A percentile compares a stretch with the other conserved stretches of the same genome.
Conservation (phyloP, 2,329 filamentous ascomycete genomes). For the Chrysoporthe cubensis region DNA sequence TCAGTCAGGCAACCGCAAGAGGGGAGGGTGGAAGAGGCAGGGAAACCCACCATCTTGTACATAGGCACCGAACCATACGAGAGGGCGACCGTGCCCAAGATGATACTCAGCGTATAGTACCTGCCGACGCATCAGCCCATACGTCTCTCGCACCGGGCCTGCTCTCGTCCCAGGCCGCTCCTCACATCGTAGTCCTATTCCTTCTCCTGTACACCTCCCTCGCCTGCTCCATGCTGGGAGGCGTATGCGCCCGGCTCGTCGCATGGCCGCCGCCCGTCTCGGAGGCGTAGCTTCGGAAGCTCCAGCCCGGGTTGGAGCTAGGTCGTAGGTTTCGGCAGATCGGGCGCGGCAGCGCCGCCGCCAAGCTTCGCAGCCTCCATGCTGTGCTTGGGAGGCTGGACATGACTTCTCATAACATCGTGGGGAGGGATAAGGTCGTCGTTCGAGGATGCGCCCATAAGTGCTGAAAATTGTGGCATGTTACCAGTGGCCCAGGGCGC, state of each 20-base stretch:
- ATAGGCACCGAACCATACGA: conserved; percentile 84
- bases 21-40: background rate
- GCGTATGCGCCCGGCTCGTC: conserved; percentile 28
- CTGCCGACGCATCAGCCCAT: conserved; percentile 44
- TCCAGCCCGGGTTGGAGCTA: conserved; percentile 9
- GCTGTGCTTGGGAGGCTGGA: conserved; percentile 43
- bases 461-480: conserved; percentile 32
- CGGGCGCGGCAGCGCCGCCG: conserved; percentile 28
- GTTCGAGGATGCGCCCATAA: conserved; percentile 7
- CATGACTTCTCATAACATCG: conserved; percentile 40
- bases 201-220: conserved; percentile 66
- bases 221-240: conserved; percentile 66
- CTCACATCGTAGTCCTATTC: conserved; percentile 69
- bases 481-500: background rate
- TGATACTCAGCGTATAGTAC: conserved; percentile 76
- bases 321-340: conserved; percentile 14
- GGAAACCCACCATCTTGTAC: conserved; percentile 76
- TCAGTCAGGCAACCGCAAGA: background rate
- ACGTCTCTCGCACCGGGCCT: background rate
- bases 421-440: conserved; percentile 24
- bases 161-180: too few species aligned
- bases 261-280: conserved; percentile 37
- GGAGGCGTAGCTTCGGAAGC: conserved; percentile 30
- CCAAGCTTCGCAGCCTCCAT: conserved; percentile 37
- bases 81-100: conserved; percentile 77